Evolutionary conservation across 139 green algal genomes (phyloP), one percentile per base, ranked within the genome.

Genomic region (Volvox reticuliferus): DNA sequence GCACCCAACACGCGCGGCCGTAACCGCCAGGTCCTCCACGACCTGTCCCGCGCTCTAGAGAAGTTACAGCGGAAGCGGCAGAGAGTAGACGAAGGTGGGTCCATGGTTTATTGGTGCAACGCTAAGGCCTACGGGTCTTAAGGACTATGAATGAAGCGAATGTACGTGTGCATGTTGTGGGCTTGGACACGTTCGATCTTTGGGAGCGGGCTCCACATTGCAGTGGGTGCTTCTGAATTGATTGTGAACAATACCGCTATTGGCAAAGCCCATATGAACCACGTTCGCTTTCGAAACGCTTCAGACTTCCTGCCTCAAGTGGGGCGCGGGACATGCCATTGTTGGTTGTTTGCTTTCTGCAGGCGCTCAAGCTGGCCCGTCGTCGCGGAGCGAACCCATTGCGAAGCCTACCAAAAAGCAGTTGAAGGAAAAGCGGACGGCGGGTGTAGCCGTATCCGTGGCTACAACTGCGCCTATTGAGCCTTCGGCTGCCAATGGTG

Each of bases 21-120:
- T 67, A 98, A 97, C 94, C 92, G 96, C 12, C 71, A 94, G 89
- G 94, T 88, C 32, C 93, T 98, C 76, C 98, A 98, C 37, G 91
- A 82, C 22, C 28, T 95, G 30, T 96, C 91, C 62, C 87, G 88
- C 22, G 85, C 88, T 35, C 83, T 98, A 76, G 93, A 97, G 91
- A 83, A 91, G 68, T 84, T 92, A 62, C 91, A 86, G 20, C 89
- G 87, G 37, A 91, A 79, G 77, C 78, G 77, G 71, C 88, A 89
- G 80, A 69, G 67, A 3, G 63, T 86, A 14, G 35, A 63, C 17
- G 28, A 69, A 75, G 82, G 88, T 63, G 73, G 16, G 63, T 79
- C 26, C 24, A 21, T n/a, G 73, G 24, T 37, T 19, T 32, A 18
- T 28, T 28, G 67, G 67, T 75, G 67, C 44, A 55, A 55, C 44